Conservation (phyloP, 148 eudicot species). For the Rhododendron molle region DNA sequence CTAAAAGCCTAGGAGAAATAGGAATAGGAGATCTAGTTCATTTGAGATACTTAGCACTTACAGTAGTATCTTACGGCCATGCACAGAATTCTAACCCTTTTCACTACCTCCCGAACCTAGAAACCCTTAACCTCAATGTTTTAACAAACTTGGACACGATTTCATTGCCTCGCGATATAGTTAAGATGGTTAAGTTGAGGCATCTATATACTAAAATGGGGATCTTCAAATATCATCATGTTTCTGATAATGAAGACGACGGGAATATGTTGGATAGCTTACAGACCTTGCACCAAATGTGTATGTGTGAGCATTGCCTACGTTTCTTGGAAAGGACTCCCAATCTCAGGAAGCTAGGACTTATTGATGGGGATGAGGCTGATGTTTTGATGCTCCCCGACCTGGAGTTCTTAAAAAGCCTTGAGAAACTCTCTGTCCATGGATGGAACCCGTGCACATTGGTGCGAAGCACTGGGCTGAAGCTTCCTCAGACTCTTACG, state of each 20-base stretch:
- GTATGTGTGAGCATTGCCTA: neutral
- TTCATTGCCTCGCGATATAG: neutral
- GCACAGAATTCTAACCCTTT: neutral
- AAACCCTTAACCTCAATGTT: neutral
- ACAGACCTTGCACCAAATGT: neutral
- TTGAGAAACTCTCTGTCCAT: neutral
- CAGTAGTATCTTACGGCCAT: neutral
- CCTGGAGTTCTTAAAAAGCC: neutral
- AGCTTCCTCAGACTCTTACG: neutral
- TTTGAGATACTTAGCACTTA: neutral
- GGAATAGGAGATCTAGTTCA: neutral
- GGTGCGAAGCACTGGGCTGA: neutral
- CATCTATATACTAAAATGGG: neutral
- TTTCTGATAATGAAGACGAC: neutral
- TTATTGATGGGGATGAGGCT: neutral
- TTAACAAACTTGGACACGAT: neutral
- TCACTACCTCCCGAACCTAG: neutral
- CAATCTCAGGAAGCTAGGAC: neutral
- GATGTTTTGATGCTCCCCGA: neutral
- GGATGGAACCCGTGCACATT: too few relatives aligned
- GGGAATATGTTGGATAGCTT: neutral
- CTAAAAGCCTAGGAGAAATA: neutral
- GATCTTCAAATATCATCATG: neutral
- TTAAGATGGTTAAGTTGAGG: slow-evolving; percentile 1
- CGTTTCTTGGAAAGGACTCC: neutral